Percentiles rank a stretch among this genome's conserved stretches.
phyloP scores from a whole-genome alignment of 1,284 basidiomycete genomes.

The Mycena sp. region DNA sequence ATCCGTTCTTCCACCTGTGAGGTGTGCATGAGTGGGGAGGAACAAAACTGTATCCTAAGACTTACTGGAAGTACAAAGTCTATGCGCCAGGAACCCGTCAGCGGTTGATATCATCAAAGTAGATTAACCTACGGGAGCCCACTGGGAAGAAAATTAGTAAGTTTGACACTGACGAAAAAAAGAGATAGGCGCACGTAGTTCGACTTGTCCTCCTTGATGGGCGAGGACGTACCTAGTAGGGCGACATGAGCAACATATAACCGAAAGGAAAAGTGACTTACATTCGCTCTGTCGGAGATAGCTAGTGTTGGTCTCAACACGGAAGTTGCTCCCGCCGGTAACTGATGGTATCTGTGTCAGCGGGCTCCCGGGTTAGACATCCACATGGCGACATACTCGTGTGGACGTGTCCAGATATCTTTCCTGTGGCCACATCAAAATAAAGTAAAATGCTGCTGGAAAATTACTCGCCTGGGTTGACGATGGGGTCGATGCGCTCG shows the following conservation, averaged over 20 bases:
- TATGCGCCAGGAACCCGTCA: constrained; percentile 25
- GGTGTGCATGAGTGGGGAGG: not conserved
- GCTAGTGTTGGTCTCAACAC: constrained; percentile 44
- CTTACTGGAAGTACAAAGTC: constrained; percentile 51
- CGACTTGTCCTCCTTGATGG: constrained; percentile 53
- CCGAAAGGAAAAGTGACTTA: no score
- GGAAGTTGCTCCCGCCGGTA: constrained; percentile 54
- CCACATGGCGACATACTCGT: constrained; percentile 35
- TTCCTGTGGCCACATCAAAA: constrained; percentile 1
- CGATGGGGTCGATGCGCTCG: constrained; percentile 50
- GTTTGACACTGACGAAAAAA: not conserved
- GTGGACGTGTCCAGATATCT: constrained; percentile 47
- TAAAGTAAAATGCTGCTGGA: not conserved
- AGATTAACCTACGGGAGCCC: constrained; percentile 48
- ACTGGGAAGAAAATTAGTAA: constrained; percentile 24
- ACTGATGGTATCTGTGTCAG: constrained; percentile 36
- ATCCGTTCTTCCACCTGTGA: constrained; percentile 50
- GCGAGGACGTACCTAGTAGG: constrained; percentile 53
- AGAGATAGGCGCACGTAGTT: constrained; percentile 39
- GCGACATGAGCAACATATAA: no score
- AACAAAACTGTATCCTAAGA: not conserved
- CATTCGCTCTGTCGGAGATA: constrained; percentile 49
- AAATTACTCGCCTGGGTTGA: constrained; percentile 40
- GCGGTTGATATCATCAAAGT: not conserved
- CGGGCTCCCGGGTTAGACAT: not conserved